Evolutionary conservation across 345 rosid genomes (phyloP).

Genomic region (Gossypium herbaceum): DNA sequence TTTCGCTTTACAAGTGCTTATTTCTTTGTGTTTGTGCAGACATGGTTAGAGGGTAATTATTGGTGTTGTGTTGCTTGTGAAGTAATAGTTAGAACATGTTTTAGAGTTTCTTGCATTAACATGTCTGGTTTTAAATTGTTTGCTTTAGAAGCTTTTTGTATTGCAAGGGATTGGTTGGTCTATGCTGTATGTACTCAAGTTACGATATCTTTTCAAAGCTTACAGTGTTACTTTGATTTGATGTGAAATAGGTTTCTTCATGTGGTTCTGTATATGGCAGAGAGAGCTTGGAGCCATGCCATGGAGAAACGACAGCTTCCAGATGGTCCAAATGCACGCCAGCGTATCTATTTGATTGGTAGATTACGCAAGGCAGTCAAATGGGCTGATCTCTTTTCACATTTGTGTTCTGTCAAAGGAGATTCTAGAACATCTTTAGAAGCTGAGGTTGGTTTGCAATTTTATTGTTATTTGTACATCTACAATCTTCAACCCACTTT

Average conservation of each 20-base stretch:
- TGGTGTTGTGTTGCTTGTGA: neutral
- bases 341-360: slow-evolving; percentile 83
- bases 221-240: slow-evolving; percentile 16
- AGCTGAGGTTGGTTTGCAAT: slow-evolving; percentile 66
- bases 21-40: neutral
- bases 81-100: neutral
- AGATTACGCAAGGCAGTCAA: slow-evolving; percentile 93
- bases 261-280: slow-evolving; percentile 80
- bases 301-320: slow-evolving; percentile 98
- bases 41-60: neutral
- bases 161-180: neutral
- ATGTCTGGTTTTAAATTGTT: neutral
- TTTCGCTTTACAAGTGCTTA: neutral
- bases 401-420: slow-evolving; percentile 69
- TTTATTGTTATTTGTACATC: slow-evolving; percentile 2
- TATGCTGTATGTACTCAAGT: neutral
- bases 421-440: slow-evolving; percentile 90
- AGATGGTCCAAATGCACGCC: slow-evolving; percentile 89
- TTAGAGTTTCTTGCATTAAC: neutral
- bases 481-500: neutral
- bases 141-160: neutral
- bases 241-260: slow-evolving; percentile 72
- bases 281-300: slow-evolving; percentile 99
- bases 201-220: slow-evolving; percentile 5
- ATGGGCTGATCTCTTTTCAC: slow-evolving; percentile 83